Evolutionary conservation across 805 yeast genomes (phyloP).

Genomic region (Wickerhamiella sorbophila): DNA sequence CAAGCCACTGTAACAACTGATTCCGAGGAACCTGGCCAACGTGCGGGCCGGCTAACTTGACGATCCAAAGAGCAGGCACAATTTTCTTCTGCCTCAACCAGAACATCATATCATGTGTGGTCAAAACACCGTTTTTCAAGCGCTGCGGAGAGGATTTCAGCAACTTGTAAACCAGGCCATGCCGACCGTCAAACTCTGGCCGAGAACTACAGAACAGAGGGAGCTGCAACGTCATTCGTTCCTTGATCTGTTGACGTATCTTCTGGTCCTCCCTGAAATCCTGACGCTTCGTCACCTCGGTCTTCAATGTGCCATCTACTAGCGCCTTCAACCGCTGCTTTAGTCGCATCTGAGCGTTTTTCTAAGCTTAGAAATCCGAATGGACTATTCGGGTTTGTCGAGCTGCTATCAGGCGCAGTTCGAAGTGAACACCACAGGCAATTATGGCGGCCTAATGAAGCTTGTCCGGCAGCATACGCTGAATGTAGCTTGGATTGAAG

Average conservation of each 20-base stretch:
- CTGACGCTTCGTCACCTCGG: neutral
- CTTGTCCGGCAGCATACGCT: neutral
- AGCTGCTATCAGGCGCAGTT: neutral
- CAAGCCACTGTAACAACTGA: constrained; percentile 15
- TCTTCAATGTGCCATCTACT: constrained; percentile 3
- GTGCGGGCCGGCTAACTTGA: constrained; percentile 15
- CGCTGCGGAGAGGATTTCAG: constrained; percentile 13
- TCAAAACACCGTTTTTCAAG: constrained; percentile 13
- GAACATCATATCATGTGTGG: constrained; percentile 13
- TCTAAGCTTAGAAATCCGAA: neutral
- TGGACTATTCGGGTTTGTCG: neutral
- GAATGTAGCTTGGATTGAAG: neutral
- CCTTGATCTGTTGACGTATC: constrained; percentile 10
- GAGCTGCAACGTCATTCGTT: constrained; percentile 8
- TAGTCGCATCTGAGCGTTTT: constrained; percentile 1
- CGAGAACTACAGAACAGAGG: constrained; percentile 9
- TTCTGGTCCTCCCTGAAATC: constrained; percentile 9
- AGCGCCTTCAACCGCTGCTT: constrained; percentile 10
- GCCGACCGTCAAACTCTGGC: constrained; percentile 13
- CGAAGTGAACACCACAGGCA: neutral
- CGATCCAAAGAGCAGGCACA: constrained; percentile 17
- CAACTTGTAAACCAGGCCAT: constrained; percentile 17
- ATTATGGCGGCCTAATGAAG: neutral
- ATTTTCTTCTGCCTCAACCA: constrained; percentile 17
- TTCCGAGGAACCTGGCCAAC: constrained; percentile 15